These are phyloP conservation scores for Colletotrichum tabaci DNA, from an alignment of 2,329 filamentous ascomycete species.

Conservation along the genomic window DNA sequence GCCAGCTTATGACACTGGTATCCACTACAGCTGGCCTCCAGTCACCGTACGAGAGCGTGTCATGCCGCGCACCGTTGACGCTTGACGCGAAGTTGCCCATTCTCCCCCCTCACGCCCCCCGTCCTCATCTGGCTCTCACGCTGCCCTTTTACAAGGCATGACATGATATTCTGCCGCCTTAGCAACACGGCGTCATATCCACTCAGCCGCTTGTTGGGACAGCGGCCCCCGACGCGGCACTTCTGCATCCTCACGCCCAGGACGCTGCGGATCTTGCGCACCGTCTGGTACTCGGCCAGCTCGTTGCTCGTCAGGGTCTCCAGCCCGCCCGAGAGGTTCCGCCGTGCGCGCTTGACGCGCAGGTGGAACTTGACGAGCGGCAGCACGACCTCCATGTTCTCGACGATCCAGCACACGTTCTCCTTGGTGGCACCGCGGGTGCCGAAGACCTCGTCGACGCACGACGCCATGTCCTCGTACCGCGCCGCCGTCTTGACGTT, in stretches of 20 bases:
- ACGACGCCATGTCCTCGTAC: slow-evolving; percentile 20
- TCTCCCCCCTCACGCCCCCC: neutral
- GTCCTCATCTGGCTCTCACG: neutral
- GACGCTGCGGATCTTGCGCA: slow-evolving; percentile 12
- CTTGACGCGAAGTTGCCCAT: neutral
- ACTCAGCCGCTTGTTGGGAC: neutral
- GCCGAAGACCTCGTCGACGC: slow-evolving; percentile 13
- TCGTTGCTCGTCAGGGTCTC: slow-evolving; percentile 6
- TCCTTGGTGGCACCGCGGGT: slow-evolving; percentile 18
- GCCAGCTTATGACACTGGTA: too few species aligned
- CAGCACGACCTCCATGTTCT: neutral
- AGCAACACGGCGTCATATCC: slow-evolving; percentile 13
- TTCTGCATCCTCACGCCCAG: slow-evolving; percentile 10
- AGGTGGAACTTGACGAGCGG: slow-evolving; percentile 17
- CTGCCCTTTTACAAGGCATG: neutral
- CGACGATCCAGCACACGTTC: slow-evolving; percentile 20
- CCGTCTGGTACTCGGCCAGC: slow-evolving; percentile 14
- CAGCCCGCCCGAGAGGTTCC: slow-evolving; percentile 13
- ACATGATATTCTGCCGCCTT: slow-evolving; percentile 3
- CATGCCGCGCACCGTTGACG: neutral
- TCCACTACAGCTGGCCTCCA: too few species aligned
- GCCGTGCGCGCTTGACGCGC: slow-evolving; percentile 11
- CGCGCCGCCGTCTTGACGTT: slow-evolving; percentile 10
- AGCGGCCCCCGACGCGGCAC: neutral
- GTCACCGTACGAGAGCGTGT: neutral